phyloP scores from a whole-genome alignment of 2,329 filamentous ascomycete species.

The Apiospora hydei region DNA sequence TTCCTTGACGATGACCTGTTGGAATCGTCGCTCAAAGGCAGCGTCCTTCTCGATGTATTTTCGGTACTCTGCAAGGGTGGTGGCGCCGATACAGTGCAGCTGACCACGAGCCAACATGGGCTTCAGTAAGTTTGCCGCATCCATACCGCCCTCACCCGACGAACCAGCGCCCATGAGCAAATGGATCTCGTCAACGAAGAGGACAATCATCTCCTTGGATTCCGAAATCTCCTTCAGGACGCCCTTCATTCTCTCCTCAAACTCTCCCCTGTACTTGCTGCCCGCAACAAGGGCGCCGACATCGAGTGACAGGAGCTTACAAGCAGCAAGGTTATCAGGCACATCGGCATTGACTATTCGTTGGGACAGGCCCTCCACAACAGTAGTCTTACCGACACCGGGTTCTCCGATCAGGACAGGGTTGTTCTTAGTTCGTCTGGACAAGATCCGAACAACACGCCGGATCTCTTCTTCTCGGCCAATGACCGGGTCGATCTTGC shows the following conservation, averaged over 20 bases:
- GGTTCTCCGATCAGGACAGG: slow-evolving; percentile 97
- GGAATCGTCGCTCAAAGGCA: slow-evolving; percentile 97
- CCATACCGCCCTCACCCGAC: slow-evolving; percentile 96
- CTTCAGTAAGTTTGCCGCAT: slow-evolving; percentile 96
- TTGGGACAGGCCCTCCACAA: slow-evolving; percentile 93
- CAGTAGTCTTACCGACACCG: slow-evolving; percentile 97
- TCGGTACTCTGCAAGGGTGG: slow-evolving; percentile 91
- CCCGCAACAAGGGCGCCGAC: slow-evolving; percentile 94
- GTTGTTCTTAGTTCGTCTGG: slow-evolving; percentile 96
- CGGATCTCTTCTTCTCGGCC: slow-evolving; percentile 95
- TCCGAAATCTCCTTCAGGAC: slow-evolving; percentile 96
- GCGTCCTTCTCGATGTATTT: slow-evolving; percentile 99
- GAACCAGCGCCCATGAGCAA: slow-evolving; percentile 96
- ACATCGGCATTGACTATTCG: slow-evolving; percentile 97
- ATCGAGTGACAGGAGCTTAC: slow-evolving; percentile 92
- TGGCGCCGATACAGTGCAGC: slow-evolving; percentile 97
- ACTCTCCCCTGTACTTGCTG: slow-evolving; percentile 98
- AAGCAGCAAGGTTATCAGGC: slow-evolving; percentile 91
- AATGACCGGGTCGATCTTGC: slow-evolving; percentile 97
- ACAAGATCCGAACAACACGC: slow-evolving; percentile 89
- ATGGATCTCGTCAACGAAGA: slow-evolving; percentile 99
- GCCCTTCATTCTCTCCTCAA: slow-evolving; percentile 99
- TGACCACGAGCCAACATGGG: slow-evolving; percentile 97
- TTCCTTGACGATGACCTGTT: slow-evolving; percentile 97
- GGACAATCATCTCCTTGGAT: slow-evolving; percentile 93